Base-by-base conservation (phyloP, 306 rosid species). In the Cicer yamashitae region DNA sequence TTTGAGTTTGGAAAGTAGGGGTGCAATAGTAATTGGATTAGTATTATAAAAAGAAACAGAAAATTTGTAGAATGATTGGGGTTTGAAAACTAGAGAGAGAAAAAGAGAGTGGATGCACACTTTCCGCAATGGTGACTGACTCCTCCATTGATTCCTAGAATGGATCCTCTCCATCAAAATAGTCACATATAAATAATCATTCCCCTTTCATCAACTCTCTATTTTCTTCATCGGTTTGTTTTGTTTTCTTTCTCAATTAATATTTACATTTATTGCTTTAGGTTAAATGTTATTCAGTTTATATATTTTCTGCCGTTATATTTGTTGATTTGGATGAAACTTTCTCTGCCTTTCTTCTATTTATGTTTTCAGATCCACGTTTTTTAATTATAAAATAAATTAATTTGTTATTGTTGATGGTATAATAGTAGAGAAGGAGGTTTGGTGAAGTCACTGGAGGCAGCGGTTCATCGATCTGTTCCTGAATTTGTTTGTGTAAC, bases 391-490 rank as follows among this genome's bases (percentile, higher is more conserved):
- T 25, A 14, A 14, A 6, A 51, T 51, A 6, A 3, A 50, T 50
- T 6, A 2, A 6, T n/a, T 48, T n/a, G 18, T 17, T 54, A 25
- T 25, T 25, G 34, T 18, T 54, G 12, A 17, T 54, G 5, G 13
- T 57, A 1, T 25, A 25, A 57, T 57, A 6, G 60, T 7, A 52
- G 66, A n/a, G n/a, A n/a, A 57, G 71, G 71, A 71, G 80, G 30
- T 60, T 81, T 76, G 88, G 87, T 71, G 86, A 84, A 85, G 94
- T 83, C 96, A 85, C 96, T 94, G 99, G 98, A 96, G 86, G 99
- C 98, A 92, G 99, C 97, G 98, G 98, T 92, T 96, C 93, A 89
- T 96, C 99, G 98, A 96, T 88, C 99, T 83, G 87, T 96, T 96
- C 96, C 86, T 92, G 97, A 77, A 74, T 79, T 81, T 89, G 90